Percentiles rank a stretch among this genome's conserved stretches.
These are phyloP conservation scores for Metschnikowia cubensis DNA, from an alignment of 805 yeast genomes.

Conservation along the genomic window DNA sequence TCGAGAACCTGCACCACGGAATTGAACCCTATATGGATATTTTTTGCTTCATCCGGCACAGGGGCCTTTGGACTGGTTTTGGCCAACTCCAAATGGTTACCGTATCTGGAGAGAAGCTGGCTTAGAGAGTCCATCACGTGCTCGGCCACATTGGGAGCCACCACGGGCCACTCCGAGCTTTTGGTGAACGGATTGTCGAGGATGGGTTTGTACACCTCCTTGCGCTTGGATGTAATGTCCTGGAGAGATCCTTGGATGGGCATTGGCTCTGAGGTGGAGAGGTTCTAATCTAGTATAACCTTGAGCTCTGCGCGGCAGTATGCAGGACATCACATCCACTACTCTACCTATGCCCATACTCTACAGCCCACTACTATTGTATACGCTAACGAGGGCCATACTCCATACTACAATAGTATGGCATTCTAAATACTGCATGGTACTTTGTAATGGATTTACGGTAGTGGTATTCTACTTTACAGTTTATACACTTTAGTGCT, in stretches of 20 bases:
- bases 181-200: conserved; percentile 61
- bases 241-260: conserved; percentile 37
- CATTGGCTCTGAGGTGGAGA: not conserved
- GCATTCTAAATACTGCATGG: too few relatives aligned
- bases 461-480: too few relatives aligned
- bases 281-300: not conserved
- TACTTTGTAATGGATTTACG: too few relatives aligned
- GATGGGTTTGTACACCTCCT: conserved; percentile 61
- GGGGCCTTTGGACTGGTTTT: conserved; percentile 9
- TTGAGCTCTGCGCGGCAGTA: conserved; percentile 1
- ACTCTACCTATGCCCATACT: too few relatives aligned
- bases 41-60: conserved; percentile 22
- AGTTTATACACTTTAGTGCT: not conserved
- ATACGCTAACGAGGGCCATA: too few relatives aligned
- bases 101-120: conserved; percentile 16
- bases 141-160: conserved; percentile 6
- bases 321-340: not conserved
- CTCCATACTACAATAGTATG: too few relatives aligned
- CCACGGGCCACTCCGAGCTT: conserved; percentile 17
- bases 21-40: conserved; percentile 51
- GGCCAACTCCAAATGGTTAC: conserved; percentile 10
- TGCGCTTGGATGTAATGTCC: conserved; percentile 45
- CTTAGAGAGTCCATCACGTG: conserved; percentile 12
- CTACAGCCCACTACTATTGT: too few relatives aligned
- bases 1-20: conserved; percentile 48